phyloP scores from a whole-genome alignment of 176 grass and related monocot species.

The Avena eriantha region DNA sequence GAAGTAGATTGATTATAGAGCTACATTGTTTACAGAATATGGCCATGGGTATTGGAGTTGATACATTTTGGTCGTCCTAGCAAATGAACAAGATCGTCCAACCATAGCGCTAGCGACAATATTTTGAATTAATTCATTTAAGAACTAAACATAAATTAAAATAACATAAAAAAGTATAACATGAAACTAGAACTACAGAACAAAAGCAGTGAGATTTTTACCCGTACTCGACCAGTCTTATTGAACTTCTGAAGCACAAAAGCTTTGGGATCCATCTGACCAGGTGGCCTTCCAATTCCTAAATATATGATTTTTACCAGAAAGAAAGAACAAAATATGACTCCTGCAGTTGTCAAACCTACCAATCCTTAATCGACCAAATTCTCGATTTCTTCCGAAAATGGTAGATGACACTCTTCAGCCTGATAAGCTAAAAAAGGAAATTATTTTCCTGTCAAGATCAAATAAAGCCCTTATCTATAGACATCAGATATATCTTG shows the following conservation, averaged over 20 bases:
- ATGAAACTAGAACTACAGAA: conserved; percentile 7
- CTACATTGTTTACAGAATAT: conserved; percentile 9
- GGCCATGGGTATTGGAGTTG: conserved; percentile 13
- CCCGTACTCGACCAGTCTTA: conserved; percentile 64
- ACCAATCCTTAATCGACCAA: conserved; percentile 88
- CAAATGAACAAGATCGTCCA: background rate
- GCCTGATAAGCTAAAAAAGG: conserved; percentile 61
- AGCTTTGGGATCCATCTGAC: conserved; percentile 94
- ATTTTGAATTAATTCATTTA: conserved; percentile 14
- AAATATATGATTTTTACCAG: conserved; percentile 35
- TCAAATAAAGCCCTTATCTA: conserved; percentile 17
- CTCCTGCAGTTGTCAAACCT: conserved; percentile 27
- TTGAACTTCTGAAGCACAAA: conserved; percentile 94
- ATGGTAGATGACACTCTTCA: conserved; percentile 82
- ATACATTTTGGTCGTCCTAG: background rate
- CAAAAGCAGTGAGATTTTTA: conserved; percentile 48
- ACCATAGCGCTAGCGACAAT: background rate
- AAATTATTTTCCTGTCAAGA: conserved; percentile 14
- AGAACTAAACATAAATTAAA: conserved; percentile 8
- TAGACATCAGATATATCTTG: background rate
- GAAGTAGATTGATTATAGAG: background rate
- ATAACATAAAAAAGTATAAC: conserved; percentile 18
- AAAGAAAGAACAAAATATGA: conserved; percentile 12
- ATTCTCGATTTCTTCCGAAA: conserved; percentile 84
- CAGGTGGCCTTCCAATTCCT: conserved; percentile 83